A percentile compares a stretch with the other conserved stretches of the same genome.
Evolutionary conservation across 495 filamentous ascomycete species (phyloP).

Genomic region (Bathelium albidoporum): DNA sequence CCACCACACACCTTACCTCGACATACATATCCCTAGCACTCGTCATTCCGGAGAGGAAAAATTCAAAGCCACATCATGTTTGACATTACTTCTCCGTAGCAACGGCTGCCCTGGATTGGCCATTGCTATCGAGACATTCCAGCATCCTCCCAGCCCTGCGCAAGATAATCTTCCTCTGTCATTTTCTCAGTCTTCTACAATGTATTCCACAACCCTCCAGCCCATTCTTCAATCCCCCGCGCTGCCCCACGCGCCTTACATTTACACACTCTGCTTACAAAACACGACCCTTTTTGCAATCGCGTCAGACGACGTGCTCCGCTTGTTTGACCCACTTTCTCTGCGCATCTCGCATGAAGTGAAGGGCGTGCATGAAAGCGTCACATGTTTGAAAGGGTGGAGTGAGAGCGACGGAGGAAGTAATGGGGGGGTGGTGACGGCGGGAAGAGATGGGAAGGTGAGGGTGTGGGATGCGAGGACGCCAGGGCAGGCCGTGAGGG

Average conservation of each 20-base stretch:
- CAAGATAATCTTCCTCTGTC: background rate
- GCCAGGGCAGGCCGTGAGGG: constrained; percentile 19
- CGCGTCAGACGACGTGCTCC: constrained; percentile 41
- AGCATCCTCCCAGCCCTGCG: background rate
- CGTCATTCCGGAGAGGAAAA: too few relatives aligned
- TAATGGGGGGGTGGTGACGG: constrained; percentile 36
- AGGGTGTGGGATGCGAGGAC: constrained; percentile 44
- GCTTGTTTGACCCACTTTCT: constrained; percentile 40
- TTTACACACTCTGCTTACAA: background rate
- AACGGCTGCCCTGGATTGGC: background rate
- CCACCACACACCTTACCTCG: too few relatives aligned
- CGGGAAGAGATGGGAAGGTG: constrained; percentile 53
- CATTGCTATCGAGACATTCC: background rate
- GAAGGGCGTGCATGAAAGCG: constrained; percentile 40
- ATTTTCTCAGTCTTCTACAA: background rate
- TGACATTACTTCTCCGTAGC: background rate
- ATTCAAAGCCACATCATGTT: background rate
- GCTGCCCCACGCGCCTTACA: background rate
- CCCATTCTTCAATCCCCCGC: background rate
- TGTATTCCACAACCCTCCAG: background rate
- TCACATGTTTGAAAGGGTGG: constrained; percentile 46
- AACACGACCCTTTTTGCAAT: constrained; percentile 11
- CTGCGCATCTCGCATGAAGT: constrained; percentile 24
- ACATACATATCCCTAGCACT: too few relatives aligned
- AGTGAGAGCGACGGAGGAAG: constrained; percentile 21